These are phyloP conservation scores for Boletellus ananas DNA, from an alignment of 768 basidiomycete genomes.

Conservation along the genomic window DNA sequence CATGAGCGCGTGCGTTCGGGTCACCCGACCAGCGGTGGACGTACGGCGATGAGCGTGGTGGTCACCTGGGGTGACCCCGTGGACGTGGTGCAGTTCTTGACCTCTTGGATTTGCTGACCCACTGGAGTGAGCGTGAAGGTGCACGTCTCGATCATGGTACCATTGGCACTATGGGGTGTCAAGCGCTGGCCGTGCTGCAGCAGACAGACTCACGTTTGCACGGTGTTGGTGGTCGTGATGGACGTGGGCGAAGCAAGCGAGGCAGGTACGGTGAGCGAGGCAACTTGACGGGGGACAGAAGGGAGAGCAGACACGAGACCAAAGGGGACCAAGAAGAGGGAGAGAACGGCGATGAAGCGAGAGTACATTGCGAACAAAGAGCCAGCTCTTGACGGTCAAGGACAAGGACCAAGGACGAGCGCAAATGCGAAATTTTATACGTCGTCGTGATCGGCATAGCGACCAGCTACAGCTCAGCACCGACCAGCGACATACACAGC, in stretches of 20 bases:
- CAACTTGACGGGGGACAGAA: constrained; percentile 20
- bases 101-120: no score
- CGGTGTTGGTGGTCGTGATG: no score
- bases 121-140: no score
- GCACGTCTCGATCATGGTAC: no score
- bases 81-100: no score
- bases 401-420: background rate
- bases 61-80: constrained; percentile 10
- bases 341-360: constrained; percentile 10
- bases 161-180: no score
- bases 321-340: constrained; percentile 21
- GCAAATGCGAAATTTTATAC: constrained; percentile 3
- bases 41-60: constrained; percentile 12
- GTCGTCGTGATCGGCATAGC: constrained; percentile 15
- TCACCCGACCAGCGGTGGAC: background rate
- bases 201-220: no score
- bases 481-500: background rate
- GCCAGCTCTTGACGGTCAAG: constrained; percentile 34
- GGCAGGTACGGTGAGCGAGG: constrained; percentile 17
- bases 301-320: constrained; percentile 29
- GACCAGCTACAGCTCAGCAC: constrained; percentile 1
- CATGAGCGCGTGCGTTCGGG: constrained; percentile 5
- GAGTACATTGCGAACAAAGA: constrained; percentile 30
- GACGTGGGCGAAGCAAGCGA: constrained; percentile 32
- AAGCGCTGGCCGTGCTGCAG: no score